These are phyloP conservation scores for Hygrocybe coccinea DNA, from an alignment of 768 basidiomycete genomes.

Conservation along the genomic window DNA sequence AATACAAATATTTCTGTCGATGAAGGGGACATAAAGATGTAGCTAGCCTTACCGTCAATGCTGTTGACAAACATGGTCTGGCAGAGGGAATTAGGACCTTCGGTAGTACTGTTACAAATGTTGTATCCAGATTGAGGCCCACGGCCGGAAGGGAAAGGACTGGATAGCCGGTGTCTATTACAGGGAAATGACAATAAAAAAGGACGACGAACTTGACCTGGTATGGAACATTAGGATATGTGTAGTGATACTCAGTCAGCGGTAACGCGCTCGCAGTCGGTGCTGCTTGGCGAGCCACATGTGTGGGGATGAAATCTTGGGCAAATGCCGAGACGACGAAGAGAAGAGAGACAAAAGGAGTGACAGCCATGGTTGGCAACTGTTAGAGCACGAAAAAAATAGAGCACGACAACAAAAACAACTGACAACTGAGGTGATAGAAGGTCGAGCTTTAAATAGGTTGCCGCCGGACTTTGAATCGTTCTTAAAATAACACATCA, in stretches of 20 bases:
- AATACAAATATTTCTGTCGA: conserved; percentile 20
- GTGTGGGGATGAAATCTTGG: not conserved
- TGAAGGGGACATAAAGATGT: not conserved
- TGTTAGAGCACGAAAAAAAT: not conserved
- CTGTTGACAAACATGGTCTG: conserved; percentile 52
- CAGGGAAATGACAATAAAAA: not conserved
- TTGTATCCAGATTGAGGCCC: conserved; percentile 60
- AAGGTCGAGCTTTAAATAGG: too few relatives aligned
- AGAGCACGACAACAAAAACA: too few relatives aligned
- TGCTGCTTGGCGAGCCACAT: not conserved
- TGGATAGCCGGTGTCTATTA: not conserved
- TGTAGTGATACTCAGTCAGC: conserved; percentile 4
- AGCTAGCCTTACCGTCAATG: conserved; percentile 39
- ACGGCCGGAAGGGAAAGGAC: conserved; percentile 39
- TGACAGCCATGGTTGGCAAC: conserved; percentile 1
- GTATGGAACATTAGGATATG: conserved; percentile 2
- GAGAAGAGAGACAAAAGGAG: conserved; percentile 3
- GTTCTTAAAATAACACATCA: too few relatives aligned
- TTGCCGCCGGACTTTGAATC: too few relatives aligned
- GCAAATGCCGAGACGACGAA: not conserved
- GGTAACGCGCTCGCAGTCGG: not conserved
- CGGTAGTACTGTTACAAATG: conserved; percentile 53
- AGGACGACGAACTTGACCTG: not conserved
- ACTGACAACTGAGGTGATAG: too few relatives aligned
- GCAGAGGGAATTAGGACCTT: conserved; percentile 50